Evolutionary conservation across 2,329 filamentous ascomycete species (phyloP).

Genomic region (Fusarium stilboides): DNA sequence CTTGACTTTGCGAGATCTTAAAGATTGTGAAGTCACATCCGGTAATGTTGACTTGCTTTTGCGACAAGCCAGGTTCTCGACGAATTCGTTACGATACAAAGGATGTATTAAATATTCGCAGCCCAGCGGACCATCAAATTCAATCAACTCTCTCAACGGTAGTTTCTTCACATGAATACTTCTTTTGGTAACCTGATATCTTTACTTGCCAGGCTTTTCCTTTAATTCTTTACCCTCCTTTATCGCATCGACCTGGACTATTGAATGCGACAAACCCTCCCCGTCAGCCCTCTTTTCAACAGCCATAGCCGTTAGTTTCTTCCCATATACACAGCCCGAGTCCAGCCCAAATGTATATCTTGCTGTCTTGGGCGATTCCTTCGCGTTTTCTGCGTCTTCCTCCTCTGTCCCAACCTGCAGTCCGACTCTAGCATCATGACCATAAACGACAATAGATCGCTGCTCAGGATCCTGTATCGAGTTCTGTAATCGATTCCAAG

Average conservation of each 20-base stretch:
- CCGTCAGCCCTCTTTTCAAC: background rate
- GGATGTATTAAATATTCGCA: no score
- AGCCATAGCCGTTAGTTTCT: conserved; percentile 36
- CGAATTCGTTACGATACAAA: no score
- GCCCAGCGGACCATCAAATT: no score
- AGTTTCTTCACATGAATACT: no score
- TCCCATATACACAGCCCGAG: conserved; percentile 80
- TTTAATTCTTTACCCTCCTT: background rate
- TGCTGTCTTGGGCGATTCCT: background rate
- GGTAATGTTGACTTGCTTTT: no score
- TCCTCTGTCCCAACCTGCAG: conserved; percentile 59
- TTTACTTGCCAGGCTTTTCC: background rate
- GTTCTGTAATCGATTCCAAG: conserved; percentile 42
- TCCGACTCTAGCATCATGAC: conserved; percentile 82
- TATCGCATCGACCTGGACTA: conserved; percentile 25
- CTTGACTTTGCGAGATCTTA: no score
- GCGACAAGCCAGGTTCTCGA: no score
- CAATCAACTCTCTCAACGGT: no score
- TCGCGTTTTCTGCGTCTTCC: background rate
- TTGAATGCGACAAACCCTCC: conserved; percentile 21
- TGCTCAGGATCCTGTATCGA: conserved; percentile 23
- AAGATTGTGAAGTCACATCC: no score
- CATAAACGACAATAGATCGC: conserved; percentile 80
- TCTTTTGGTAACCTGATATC: no score
- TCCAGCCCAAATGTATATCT: conserved; percentile 86